These are phyloP conservation scores for Ophiocordyceps camponoti-leonardi DNA, from an alignment of 2,329 filamentous ascomycete genomes.

Conservation along the genomic window DNA sequence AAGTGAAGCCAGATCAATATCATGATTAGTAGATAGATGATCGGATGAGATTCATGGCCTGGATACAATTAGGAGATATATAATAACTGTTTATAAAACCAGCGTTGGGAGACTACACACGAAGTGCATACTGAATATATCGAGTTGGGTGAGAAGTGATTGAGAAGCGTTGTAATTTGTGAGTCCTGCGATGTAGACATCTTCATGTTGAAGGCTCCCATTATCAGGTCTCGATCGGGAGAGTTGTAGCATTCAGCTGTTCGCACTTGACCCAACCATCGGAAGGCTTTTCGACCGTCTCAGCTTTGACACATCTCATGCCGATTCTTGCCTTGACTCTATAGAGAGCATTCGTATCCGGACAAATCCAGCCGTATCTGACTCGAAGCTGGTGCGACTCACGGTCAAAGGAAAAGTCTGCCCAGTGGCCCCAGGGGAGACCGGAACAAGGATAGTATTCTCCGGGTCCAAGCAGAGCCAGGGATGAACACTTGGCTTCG, in stretches of 20 bases:
- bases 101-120: too few relatives aligned
- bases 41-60: too few relatives aligned
- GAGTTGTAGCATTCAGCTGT: background rate
- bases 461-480: background rate
- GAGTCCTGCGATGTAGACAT: too few relatives aligned
- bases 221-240: background rate
- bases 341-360: background rate
- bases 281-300: background rate
- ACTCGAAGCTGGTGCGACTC: background rate
- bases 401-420: background rate
- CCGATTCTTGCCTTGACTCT: background rate
- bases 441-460: background rate
- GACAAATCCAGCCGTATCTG: background rate
- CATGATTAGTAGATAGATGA: background rate
- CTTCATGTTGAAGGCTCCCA: too few relatives aligned
- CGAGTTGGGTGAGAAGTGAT: too few relatives aligned
- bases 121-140: too few relatives aligned
- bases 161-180: too few relatives aligned
- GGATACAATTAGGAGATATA: too few relatives aligned
- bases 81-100: too few relatives aligned
- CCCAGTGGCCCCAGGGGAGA: background rate
- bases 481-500: background rate
- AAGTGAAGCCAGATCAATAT: background rate
- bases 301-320: background rate
- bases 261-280: background rate